Evolutionary conservation across 129 eudicot species (phyloP).

Genomic region (Mikania micrantha): DNA sequence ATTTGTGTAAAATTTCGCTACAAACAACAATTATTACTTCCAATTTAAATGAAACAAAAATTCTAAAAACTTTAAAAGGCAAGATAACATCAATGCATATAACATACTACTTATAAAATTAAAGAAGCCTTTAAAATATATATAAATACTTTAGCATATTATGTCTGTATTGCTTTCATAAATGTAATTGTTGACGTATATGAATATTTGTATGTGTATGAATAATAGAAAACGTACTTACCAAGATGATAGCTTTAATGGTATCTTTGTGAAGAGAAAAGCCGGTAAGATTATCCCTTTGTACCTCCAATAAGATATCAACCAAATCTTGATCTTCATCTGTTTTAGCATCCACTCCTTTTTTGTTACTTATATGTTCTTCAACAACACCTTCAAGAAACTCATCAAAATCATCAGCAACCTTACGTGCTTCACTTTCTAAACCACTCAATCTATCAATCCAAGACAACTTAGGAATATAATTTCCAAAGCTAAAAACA

Average conservation of each 20-base stretch:
- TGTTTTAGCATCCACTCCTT: neutral
- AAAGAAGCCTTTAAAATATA: no score
- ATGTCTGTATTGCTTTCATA: no score
- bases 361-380: constrained; percentile 24
- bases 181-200: no score
- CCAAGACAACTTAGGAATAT: constrained; percentile 40
- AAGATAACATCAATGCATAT: no score
- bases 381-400: constrained; percentile 35
- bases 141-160: no score
- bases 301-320: constrained; percentile 17
- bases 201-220: neutral
- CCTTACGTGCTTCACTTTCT: constrained; percentile 8
- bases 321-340: constrained; percentile 22
- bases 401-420: constrained; percentile 31
- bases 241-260: constrained; percentile 21
- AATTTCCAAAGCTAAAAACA: constrained; percentile 22
- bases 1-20: neutral
- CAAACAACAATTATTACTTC: neutral
- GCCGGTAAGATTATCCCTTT: constrained; percentile 8
- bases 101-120: no score
- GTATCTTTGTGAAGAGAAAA: constrained; percentile 11
- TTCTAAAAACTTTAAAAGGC: no score
- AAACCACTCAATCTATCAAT: constrained; percentile 30
- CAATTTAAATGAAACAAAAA: no score
- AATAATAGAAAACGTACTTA: constrained; percentile 2